A percentile compares a stretch with the other conserved stretches of the same genome.
These are phyloP conservation scores for Caryocar brasiliense DNA, from an alignment of 441 rosid genomes.

Conservation along the genomic window DNA sequence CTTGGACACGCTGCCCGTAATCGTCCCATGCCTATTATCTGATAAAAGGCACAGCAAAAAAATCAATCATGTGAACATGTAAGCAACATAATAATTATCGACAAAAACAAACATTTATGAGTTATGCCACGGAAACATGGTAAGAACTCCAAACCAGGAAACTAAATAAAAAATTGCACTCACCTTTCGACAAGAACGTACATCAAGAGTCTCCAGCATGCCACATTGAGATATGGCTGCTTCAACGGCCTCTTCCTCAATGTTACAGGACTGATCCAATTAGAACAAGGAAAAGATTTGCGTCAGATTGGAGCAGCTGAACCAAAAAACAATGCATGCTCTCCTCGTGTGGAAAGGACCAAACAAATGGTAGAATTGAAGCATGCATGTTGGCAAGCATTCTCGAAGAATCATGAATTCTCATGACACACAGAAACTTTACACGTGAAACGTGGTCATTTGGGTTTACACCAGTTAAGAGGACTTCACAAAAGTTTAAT, in stretches of 20 bases:
- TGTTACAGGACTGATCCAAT: conserved; percentile 56
- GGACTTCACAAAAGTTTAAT: not conserved
- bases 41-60: not conserved
- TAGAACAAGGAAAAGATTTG: conserved; percentile 4
- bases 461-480: not conserved
- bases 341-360: not conserved
- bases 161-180: not conserved
- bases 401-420: too few relatives aligned
- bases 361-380: too few relatives aligned
- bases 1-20: conserved; percentile 64
- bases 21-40: conserved; percentile 75
- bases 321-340: not conserved
- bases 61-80: not conserved
- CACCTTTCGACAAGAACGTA: conserved; percentile 89
- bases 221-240: conserved; percentile 67
- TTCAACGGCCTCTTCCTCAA: conserved; percentile 66
- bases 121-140: too few relatives aligned
- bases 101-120: too few relatives aligned
- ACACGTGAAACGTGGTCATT: too few relatives aligned
- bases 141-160: too few relatives aligned
- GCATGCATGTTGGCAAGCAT: too few relatives aligned
- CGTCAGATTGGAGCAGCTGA: not conserved
- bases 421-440: too few relatives aligned
- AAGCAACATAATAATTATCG: not conserved
- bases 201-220: conserved; percentile 85